Evolutionary conservation across 768 basidiomycete species (phyloP), one percentile per base, ranked within the genome.

Genomic region (Kwoniella sp.): DNA sequence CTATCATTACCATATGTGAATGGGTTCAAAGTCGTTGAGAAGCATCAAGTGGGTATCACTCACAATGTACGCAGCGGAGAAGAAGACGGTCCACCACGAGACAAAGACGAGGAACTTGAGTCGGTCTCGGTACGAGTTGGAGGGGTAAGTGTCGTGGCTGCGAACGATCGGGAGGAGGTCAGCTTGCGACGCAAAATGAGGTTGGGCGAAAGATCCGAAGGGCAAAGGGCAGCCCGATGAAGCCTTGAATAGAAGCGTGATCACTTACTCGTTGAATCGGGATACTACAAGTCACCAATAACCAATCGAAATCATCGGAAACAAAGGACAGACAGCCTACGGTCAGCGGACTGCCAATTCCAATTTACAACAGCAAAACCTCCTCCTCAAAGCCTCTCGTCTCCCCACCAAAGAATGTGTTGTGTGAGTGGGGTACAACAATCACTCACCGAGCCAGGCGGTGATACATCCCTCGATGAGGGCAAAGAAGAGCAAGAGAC

Each of bases 1-100:
- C n/a, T n/a, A 9, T 20, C 11, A 41, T 41, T 9, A 9, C 38
- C 20, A 20, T 9, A 9, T 9, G 38, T 9, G 38, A 41, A 20
- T 41, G 38, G 9, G 20, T 41, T 41, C 11, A 20, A 9, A 41
- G 38, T 9, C 47, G 47, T 20, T 5, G 23, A 26, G 51, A 53
- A 53, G 26, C 5, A 53, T 9, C 9, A 25, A 25, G 4, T 4
- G 34, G 34, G 34, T 34, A 34, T 34, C 34, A 63, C 61, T 37
- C 45, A 63, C 61, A 50, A 81, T 61, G 72, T 77, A 81, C 28
- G 59, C 59, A 13, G 68, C 69, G 47, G 75, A 53, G 69, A 81
- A 79, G 61, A 81, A 61, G 23, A 81, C 69, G 15, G 79, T 81
- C 79, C 79, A 81, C 76, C 76, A 78, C 13, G 79, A 79, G 30